Evolutionary conservation across 257 asterid species (phyloP).

Genomic region (Solanum sejunctum): DNA sequence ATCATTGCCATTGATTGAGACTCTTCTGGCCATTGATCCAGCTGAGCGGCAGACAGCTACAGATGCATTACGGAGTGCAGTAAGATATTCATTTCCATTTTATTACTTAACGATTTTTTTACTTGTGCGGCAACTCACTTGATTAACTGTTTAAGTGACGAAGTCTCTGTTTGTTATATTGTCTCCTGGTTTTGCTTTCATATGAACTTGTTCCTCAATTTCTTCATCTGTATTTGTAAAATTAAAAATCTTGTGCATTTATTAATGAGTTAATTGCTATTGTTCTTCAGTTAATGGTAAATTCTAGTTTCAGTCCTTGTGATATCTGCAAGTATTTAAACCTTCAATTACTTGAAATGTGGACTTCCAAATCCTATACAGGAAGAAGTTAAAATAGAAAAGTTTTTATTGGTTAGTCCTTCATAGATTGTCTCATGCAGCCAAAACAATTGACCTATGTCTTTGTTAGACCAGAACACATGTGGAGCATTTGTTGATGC

Average conservation of each 20-base stretch:
- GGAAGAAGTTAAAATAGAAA: neutral
- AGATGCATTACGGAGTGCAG: slow-evolving; percentile 57
- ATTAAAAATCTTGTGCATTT: neutral
- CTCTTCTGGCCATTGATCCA: slow-evolving; percentile 76
- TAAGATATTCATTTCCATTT: slow-evolving; percentile 27
- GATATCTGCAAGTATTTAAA: neutral
- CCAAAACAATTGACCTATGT: neutral
- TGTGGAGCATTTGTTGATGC: neutral
- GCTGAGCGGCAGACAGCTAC: slow-evolving; percentile 73
- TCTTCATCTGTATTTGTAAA: neutral
- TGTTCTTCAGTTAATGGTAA: neutral
- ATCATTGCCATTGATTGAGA: slow-evolving; percentile 60
- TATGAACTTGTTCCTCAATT: neutral
- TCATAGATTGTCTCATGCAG: neutral
- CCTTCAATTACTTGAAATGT: neutral
- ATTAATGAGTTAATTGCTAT: neutral
- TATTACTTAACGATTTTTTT: neutral
- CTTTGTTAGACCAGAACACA: neutral
- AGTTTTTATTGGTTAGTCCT: neutral
- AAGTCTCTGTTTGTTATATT: neutral
- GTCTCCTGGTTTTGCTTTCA: neutral
- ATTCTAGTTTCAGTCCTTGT: neutral
- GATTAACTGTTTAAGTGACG: neutral
- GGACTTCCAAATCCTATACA: neutral
- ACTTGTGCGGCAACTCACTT: neutral